These are phyloP conservation scores for Veloboletus limbatus DNA, from an alignment of 1,284 basidiomycete genomes.

Conservation along the genomic window DNA sequence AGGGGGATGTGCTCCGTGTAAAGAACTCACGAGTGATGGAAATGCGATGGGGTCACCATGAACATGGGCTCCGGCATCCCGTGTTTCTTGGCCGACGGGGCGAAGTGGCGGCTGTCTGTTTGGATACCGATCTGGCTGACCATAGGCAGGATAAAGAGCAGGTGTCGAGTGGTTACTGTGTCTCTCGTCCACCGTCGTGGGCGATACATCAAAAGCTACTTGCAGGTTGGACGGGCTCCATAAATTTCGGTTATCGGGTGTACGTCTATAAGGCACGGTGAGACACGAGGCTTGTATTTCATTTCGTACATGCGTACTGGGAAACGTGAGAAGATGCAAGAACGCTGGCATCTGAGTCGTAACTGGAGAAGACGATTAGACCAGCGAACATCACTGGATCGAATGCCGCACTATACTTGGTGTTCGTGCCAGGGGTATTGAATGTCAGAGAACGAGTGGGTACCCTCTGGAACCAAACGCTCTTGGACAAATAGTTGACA, in stretches of 20 bases:
- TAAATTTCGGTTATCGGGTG: background rate
- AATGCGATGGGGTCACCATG: background rate
- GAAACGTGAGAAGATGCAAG: background rate
- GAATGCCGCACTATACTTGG: background rate
- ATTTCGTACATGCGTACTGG: background rate
- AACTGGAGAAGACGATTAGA: constrained; percentile 1
- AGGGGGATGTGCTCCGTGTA: too few relatives aligned
- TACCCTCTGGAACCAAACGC: background rate
- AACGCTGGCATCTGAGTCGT: background rate
- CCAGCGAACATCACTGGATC: background rate
- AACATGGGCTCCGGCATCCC: background rate
- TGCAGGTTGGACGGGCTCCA: too few relatives aligned
- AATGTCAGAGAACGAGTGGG: background rate
- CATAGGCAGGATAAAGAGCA: background rate
- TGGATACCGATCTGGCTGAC: too few relatives aligned
- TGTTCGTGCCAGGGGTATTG: background rate
- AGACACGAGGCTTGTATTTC: background rate
- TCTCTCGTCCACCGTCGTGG: too few relatives aligned
- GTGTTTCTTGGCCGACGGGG: background rate
- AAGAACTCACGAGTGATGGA: background rate
- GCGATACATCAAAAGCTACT: background rate
- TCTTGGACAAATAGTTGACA: too few relatives aligned
- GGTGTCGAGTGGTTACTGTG: too few relatives aligned
- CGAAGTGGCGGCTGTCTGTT: background rate
- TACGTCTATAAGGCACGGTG: background rate